A percentile compares a stretch with the other conserved stretches of the same genome.
Conservation (phyloP, 108 stramenopile species). For the Seminavis robusta region DNA sequence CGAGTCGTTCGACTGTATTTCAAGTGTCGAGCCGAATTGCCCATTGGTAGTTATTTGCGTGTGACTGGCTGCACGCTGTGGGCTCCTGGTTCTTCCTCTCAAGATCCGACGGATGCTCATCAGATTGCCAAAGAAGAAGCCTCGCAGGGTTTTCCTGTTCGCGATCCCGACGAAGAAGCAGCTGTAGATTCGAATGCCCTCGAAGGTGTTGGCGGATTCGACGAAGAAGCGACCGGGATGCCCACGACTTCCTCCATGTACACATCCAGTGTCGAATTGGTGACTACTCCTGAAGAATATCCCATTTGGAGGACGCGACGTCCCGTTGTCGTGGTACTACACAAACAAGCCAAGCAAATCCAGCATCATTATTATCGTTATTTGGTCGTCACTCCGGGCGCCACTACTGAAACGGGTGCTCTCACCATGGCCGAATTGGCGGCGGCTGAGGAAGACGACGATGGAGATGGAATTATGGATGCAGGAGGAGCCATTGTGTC, state of each 20-base stretch:
- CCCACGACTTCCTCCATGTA: conserved; percentile 17
- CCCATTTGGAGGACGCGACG: conserved; percentile 77
- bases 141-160: neutral
- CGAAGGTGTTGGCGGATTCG: neutral
- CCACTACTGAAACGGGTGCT: conserved; percentile 20
- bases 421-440: conserved; percentile 23
- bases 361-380: conserved; percentile 84
- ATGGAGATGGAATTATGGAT: conserved; percentile 16
- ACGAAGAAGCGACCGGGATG: neutral
- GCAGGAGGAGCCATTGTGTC: conserved; percentile 18
- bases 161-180: neutral
- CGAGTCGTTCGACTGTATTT: conserved; percentile 79
- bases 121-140: conserved; percentile 29
- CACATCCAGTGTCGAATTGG: conserved; percentile 73
- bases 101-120: conserved; percentile 48
- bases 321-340: conserved; percentile 74
- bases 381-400: conserved; percentile 83
- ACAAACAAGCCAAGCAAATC: conserved; percentile 15
- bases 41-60: conserved; percentile 72
- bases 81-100: conserved; percentile 40
- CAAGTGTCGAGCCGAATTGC: conserved; percentile 62
- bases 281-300: conserved; percentile 83
- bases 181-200: conserved; percentile 8
- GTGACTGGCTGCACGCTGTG: conserved; percentile 67
- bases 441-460: conserved; percentile 21